Conservation (phyloP, 805 yeast species). For the Yamadazyma nakazawae region DNA sequence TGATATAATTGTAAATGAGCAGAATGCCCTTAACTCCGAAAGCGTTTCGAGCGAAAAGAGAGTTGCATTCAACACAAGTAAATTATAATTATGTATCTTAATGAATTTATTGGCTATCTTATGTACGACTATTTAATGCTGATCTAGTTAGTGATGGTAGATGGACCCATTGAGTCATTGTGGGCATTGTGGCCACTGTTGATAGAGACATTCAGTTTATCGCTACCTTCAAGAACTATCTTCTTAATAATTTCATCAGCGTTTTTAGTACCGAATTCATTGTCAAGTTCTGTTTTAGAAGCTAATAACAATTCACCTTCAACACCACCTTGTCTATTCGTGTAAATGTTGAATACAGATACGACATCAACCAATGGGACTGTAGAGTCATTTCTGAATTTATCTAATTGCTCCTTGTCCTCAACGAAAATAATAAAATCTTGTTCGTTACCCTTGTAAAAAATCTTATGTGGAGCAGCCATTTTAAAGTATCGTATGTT, state of each 20-base stretch:
- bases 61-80: not conserved
- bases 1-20: not conserved
- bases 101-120: not conserved
- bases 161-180: conserved; percentile 40
- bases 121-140: not conserved
- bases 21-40: not conserved
- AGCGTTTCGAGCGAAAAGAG: not conserved
- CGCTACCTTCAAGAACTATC: conserved; percentile 59
- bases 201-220: conserved; percentile 28
- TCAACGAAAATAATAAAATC: conserved; percentile 70
- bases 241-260: conserved; percentile 55
- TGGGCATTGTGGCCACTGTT: conserved; percentile 31
- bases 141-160: conserved; percentile 7
- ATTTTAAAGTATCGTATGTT: conserved; percentile 6
- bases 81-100: not conserved
- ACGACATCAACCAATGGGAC: conserved; percentile 61
- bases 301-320: conserved; percentile 74
- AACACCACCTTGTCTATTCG: conserved; percentile 60
- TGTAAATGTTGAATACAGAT: conserved; percentile 62
- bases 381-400: conserved; percentile 50
- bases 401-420: conserved; percentile 45
- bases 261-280: conserved; percentile 63
- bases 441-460: conserved; percentile 59
- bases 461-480: conserved; percentile 42
- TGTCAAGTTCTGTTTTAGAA: conserved; percentile 57